These are phyloP conservation scores for Emmonsiellopsis sp. DNA, from an alignment of 2,329 filamentous ascomycete species.

Conservation along the genomic window DNA sequence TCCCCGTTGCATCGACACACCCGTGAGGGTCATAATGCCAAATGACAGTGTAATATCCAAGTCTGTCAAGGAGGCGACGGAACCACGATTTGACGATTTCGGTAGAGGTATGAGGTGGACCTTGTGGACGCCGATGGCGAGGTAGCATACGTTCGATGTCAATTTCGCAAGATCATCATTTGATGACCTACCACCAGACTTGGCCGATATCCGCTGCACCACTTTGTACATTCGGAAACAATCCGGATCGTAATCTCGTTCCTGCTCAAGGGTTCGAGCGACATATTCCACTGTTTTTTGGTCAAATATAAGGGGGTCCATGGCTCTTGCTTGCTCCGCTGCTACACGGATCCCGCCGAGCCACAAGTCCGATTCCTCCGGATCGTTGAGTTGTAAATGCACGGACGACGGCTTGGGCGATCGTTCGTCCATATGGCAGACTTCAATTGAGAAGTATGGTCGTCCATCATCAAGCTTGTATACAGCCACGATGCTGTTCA, in stretches of 20 bases:
- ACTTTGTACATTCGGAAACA: conserved; percentile 62
- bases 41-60: conserved; percentile 42
- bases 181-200: conserved; percentile 48
- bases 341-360: conserved; percentile 53
- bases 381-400: conserved; percentile 55
- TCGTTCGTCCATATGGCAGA: conserved; percentile 60
- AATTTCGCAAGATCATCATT: conserved; percentile 59
- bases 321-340: conserved; percentile 46
- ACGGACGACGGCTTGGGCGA: conserved; percentile 50
- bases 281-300: conserved; percentile 54
- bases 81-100: conserved; percentile 46
- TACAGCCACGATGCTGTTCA: conserved; percentile 59
- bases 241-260: conserved; percentile 59
- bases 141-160: conserved; percentile 56
- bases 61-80: conserved; percentile 45
- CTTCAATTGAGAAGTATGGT: conserved; percentile 57
- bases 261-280: conserved; percentile 53
- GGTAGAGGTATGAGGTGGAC: conserved; percentile 56
- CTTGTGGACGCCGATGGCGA: conserved; percentile 61
- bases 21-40: conserved; percentile 55
- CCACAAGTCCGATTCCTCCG: conserved; percentile 58
- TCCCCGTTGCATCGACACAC: conserved; percentile 49
- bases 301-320: conserved; percentile 47
- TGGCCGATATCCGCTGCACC: conserved; percentile 52
- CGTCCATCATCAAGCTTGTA: conserved; percentile 59